Conservation (phyloP, 2,329 filamentous ascomycete species). For the Kalmusia sp. region DNA sequence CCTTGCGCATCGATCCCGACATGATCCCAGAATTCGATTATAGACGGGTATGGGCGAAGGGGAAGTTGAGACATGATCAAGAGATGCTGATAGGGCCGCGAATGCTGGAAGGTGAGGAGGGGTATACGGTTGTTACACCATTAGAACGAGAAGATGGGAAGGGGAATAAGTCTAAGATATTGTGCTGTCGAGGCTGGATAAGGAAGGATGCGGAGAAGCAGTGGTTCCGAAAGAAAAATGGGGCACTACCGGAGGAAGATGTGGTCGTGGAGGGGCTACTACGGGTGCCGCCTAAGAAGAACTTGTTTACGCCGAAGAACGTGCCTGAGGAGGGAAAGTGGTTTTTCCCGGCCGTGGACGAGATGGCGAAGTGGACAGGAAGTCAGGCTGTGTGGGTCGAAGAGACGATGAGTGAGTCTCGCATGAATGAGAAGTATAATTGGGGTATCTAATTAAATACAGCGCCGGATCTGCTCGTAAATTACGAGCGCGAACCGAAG, state of each 20-base stretch:
- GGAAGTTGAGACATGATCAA: slow-evolving; percentile 80
- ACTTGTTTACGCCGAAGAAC: slow-evolving; percentile 95
- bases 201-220: slow-evolving; percentile 74
- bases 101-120: slow-evolving; percentile 86
- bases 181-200: slow-evolving; percentile 95
- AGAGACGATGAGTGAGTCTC: slow-evolving; percentile 81
- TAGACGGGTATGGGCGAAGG: slow-evolving; percentile 78
- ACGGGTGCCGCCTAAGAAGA: slow-evolving; percentile 93
- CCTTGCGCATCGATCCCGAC: slow-evolving; percentile 80
- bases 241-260: slow-evolving; percentile 71
- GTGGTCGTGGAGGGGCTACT: slow-evolving; percentile 85
- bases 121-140: slow-evolving; percentile 90
- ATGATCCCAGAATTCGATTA: slow-evolving; percentile 91
- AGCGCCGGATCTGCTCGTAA: slow-evolving; percentile 81
- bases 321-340: slow-evolving; percentile 83
- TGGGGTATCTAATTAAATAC: slow-evolving; percentile 37
- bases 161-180: slow-evolving; percentile 63
- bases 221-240: slow-evolving; percentile 59
- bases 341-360: slow-evolving; percentile 90
- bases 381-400: slow-evolving; percentile 95
- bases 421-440: not conserved
- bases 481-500: slow-evolving; percentile 76
- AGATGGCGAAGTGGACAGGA: slow-evolving; percentile 86
- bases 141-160: slow-evolving; percentile 72
- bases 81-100: slow-evolving; percentile 97